Evolutionary conservation across 164 flowering plant species (phyloP).

Genomic region (Vitis cinerea): DNA sequence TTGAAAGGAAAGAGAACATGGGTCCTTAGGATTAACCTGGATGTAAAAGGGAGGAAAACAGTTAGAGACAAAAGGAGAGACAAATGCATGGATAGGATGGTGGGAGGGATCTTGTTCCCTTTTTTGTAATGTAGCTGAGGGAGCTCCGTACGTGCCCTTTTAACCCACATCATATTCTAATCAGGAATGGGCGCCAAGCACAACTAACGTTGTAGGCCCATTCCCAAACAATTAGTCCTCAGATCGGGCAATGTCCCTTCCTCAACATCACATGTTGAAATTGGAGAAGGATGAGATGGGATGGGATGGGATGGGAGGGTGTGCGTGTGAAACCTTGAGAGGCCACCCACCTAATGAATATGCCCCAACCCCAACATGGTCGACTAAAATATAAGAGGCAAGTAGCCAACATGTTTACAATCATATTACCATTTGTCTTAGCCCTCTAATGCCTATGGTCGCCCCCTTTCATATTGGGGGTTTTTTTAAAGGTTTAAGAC

Average conservation of each 20-base stretch:
- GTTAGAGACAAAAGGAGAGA: conserved; percentile 36
- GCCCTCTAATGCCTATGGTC: conserved; percentile 5
- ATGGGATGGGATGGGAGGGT: too few species aligned
- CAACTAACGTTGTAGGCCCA: conserved; percentile 32
- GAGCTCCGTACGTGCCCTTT: conserved; percentile 20
- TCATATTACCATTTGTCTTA: conserved; percentile 28
- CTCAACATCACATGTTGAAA: neutral
- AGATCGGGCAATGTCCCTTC: conserved; percentile 12
- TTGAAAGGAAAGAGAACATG: neutral
- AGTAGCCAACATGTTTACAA: conserved; percentile 32
- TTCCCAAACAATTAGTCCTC: conserved; percentile 23
- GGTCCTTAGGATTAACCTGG: neutral
- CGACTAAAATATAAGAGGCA: conserved; percentile 6
- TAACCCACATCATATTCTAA: conserved; percentile 3
- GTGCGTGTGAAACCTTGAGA: too few species aligned
- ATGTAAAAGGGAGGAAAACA: conserved; percentile 11
- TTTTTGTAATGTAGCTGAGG: conserved; percentile 1
- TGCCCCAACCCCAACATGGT: neutral
- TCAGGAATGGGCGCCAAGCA: conserved; percentile 6
- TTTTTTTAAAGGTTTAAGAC: conserved; percentile 10
- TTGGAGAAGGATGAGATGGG: neutral
- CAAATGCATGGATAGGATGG: conserved; percentile 25
- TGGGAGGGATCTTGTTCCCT: conserved; percentile 33
- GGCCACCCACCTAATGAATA: too few species aligned
- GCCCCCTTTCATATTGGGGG: conserved; percentile 7